Evolutionary conservation across 2,329 filamentous ascomycete species (phyloP).

Genomic region (Sphaerostilbella broomeana): DNA sequence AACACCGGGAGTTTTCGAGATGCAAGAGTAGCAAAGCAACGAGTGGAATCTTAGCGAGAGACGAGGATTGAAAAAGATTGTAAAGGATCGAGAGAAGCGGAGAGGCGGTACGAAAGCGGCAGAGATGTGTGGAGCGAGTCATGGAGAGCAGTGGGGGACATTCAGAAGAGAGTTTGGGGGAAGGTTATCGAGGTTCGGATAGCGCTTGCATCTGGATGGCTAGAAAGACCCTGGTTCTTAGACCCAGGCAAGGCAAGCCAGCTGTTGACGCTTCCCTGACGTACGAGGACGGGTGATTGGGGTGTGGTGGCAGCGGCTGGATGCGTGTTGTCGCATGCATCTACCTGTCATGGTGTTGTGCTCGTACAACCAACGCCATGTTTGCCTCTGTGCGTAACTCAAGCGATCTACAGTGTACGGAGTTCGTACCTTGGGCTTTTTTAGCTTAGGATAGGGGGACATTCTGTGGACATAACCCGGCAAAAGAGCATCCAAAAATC

Average conservation of each 20-base stretch:
- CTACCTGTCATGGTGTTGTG: too few relatives aligned
- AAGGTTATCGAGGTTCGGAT: conserved; percentile 5
- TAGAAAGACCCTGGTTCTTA: neutral
- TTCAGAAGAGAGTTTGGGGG: conserved; percentile 4
- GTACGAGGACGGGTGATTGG: too few relatives aligned
- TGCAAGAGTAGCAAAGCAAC: conserved; percentile 7
- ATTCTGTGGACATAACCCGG: too few relatives aligned
- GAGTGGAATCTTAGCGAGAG: conserved; percentile 6
- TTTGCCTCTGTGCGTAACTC: too few relatives aligned
- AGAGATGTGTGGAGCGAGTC: conserved; percentile 9
- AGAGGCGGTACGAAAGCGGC: conserved; percentile 2
- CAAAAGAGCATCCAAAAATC: too few relatives aligned
- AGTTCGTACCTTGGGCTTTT: too few relatives aligned
- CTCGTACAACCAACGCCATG: too few relatives aligned
- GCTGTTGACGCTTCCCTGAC: conserved; percentile 13
- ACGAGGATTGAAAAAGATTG: conserved; percentile 9
- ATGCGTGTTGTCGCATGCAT: too few relatives aligned
- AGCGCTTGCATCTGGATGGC: conserved; percentile 9
- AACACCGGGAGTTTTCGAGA: neutral
- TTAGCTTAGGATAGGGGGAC: too few relatives aligned
- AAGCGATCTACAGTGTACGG: too few relatives aligned
- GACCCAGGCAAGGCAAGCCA: neutral
- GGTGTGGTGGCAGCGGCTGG: too few relatives aligned
- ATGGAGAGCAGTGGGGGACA: neutral
- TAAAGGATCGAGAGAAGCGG: conserved; percentile 8